phyloP scores from a whole-genome alignment of 768 basidiomycete species.

The Suillus cothurnatus region DNA sequence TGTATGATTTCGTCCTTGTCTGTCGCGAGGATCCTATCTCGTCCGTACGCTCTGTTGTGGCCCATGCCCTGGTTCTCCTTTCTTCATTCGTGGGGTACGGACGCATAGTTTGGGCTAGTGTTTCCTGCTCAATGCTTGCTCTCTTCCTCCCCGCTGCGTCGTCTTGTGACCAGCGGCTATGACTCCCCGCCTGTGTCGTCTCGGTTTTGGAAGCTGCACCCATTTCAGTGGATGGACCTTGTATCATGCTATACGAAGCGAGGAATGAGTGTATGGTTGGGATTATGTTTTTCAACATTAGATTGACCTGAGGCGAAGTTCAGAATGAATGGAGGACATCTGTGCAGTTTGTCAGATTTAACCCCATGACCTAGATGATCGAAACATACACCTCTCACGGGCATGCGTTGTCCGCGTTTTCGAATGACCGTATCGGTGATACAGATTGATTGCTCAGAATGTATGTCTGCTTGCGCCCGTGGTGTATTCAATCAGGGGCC shows the following conservation, averaged over 20 bases:
- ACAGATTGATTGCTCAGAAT: slow-evolving; percentile 1
- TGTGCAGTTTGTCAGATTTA: neutral
- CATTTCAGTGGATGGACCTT: neutral
- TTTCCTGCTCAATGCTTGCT: neutral
- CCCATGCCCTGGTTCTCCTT: neutral
- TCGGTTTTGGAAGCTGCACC: neutral
- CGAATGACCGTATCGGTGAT: neutral
- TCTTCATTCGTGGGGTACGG: neutral
- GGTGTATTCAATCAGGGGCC: neutral
- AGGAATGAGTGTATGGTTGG: neutral
- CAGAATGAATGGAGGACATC: neutral
- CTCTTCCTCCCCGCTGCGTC: neutral
- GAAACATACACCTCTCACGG: slow-evolving; percentile 1
- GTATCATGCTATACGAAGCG: no score
- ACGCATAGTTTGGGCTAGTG: neutral
- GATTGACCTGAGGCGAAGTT: neutral
- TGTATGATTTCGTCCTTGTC: neutral
- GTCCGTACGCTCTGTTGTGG: no score
- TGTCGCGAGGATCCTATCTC: neutral
- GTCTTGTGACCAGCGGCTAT: neutral
- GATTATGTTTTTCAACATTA: neutral
- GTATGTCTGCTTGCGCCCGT: slow-evolving; percentile 3
- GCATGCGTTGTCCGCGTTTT: slow-evolving; percentile 4
- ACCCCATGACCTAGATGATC: neutral
- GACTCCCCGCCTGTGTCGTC: neutral